Evolutionary conservation across 768 basidiomycete species (phyloP), one percentile per base, ranked within the genome.

Genomic region (Grammothele lineata): DNA sequence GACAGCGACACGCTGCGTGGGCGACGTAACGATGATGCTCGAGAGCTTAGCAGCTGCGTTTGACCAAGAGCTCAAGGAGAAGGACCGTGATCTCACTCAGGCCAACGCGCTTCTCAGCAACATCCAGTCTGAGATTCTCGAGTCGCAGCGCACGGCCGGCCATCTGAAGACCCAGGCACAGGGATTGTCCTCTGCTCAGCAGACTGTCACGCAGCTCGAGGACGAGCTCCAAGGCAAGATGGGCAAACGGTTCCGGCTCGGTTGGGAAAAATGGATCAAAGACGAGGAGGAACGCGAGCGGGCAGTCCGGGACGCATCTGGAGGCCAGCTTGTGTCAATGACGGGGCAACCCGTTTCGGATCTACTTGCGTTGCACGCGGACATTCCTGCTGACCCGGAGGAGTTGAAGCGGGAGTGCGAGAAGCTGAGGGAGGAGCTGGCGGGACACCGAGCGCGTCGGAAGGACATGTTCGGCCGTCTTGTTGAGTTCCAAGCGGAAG

Each of bases 241-340:
- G 82, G 87, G 84, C 17, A 77, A 77, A 57, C 73, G 87, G 54
- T 92, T 91, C 68, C 77, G 88, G 40, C 60, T 86, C 21, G 95
- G 93, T 2, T 97, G 87, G 85, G 91, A 95, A 63, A 89, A 87
- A 57, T 98, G 95, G 93, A 68, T 88, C 18, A 83, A 83, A 55
- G 86, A 87, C 47, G 90, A 97, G 68, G 86, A 90, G 60, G 70
- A 70, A 26, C 76, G 93, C 22, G 92, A 95, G 67, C 78, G 72
- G 50, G 64, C 65, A 1, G 81, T 90, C 53, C 77, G 84, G 39
- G 80, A 80, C 33, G 78, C 72, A 2, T 76, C 79, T 0, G 75
- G 75, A 41, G 87, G 86, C 5, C 70, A 78, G 40, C 65, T 83
- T 45, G 65, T 66, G 7, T 53, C 45, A 11, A 66, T 75, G 38